phyloP scores from a whole-genome alignment of 257 asterid genomes.

The Solanum bulbocastanum region DNA sequence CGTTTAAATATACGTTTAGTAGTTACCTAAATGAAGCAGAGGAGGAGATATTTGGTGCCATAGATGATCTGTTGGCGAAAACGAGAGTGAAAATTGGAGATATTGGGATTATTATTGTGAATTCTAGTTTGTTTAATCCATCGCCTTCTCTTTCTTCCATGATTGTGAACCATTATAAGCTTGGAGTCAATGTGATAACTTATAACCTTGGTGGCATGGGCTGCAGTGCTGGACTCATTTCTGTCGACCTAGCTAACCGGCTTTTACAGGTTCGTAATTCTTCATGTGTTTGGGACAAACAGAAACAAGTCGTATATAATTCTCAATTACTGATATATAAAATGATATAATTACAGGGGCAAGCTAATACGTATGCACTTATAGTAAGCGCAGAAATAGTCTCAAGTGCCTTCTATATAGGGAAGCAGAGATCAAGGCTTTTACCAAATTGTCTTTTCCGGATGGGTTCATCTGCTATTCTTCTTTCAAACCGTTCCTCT shows the following conservation, averaged over 20 bases:
- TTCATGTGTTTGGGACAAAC: neutral
- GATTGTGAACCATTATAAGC: slow-evolving; percentile 20
- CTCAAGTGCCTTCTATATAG: slow-evolving; percentile 5
- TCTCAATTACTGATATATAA: neutral
- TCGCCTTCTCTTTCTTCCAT: slow-evolving; percentile 26
- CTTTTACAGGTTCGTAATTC: slow-evolving; percentile 8
- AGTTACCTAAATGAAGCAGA: neutral
- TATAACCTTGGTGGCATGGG: slow-evolving; percentile 43
- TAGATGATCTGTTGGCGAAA: slow-evolving; percentile 2
- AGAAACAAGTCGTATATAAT: neutral
- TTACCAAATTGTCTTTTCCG: slow-evolving; percentile 22
- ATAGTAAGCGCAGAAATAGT: slow-evolving; percentile 19
- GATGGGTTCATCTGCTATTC: slow-evolving; percentile 20
- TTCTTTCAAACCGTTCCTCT: slow-evolving; percentile 14
- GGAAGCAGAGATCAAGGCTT: slow-evolving; percentile 20
- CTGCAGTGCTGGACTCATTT: slow-evolving; percentile 33
- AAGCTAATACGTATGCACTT: slow-evolving; percentile 19
- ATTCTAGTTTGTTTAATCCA: slow-evolving; percentile 19
- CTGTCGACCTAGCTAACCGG: slow-evolving; percentile 26
- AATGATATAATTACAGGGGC: slow-evolving; percentile 5
- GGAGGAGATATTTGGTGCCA: neutral
- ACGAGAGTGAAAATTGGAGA: slow-evolving; percentile 3
- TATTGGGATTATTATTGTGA: slow-evolving; percentile 24
- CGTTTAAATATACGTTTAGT: neutral
- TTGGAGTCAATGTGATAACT: slow-evolving; percentile 18